Conservation (phyloP, 2,329 filamentous ascomycete species). For the Sclerotinia minor region DNA sequence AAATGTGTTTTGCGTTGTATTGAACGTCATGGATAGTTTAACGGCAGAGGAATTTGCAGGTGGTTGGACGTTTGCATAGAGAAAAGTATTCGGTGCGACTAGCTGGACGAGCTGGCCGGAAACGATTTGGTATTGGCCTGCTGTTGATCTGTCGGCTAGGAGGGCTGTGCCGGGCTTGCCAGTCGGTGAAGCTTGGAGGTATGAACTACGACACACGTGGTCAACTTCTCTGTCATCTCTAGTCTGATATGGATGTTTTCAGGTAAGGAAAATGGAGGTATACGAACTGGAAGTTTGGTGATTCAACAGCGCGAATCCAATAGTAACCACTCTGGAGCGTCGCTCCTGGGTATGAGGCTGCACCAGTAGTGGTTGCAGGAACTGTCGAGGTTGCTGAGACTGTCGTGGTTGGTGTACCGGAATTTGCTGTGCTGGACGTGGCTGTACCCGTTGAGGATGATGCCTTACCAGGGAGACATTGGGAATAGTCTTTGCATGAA, state of each 20-base stretch:
- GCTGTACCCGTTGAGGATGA: conserved; percentile 29
- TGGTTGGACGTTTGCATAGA: conserved; percentile 36
- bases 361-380: conserved; percentile 1
- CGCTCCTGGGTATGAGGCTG: conserved; percentile 4
- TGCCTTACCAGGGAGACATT: conserved; percentile 45
- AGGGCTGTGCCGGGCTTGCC: conserved; percentile 51
- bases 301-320: conserved; percentile 58
- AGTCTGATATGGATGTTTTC: no score
- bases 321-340: conserved; percentile 26
- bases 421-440: conserved; percentile 20
- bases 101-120: conserved; percentile 55
- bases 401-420: conserved; percentile 35
- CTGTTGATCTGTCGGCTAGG: conserved; percentile 52
- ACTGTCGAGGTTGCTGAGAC: conserved; percentile 36
- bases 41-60: conserved; percentile 47
- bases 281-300: conserved; percentile 56
- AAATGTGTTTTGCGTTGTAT: conserved; percentile 52
- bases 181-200: conserved; percentile 51
- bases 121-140: conserved; percentile 59
- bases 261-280: background rate
- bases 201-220: conserved; percentile 33
- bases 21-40: conserved; percentile 54
- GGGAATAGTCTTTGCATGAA: conserved; percentile 28
- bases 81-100: conserved; percentile 39
- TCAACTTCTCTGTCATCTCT: background rate